A percentile compares a stretch with the other conserved stretches of the same genome.
These are phyloP conservation scores for Scedosporium minutisporum DNA, from an alignment of 2,329 filamentous ascomycete genomes.

Conservation along the genomic window DNA sequence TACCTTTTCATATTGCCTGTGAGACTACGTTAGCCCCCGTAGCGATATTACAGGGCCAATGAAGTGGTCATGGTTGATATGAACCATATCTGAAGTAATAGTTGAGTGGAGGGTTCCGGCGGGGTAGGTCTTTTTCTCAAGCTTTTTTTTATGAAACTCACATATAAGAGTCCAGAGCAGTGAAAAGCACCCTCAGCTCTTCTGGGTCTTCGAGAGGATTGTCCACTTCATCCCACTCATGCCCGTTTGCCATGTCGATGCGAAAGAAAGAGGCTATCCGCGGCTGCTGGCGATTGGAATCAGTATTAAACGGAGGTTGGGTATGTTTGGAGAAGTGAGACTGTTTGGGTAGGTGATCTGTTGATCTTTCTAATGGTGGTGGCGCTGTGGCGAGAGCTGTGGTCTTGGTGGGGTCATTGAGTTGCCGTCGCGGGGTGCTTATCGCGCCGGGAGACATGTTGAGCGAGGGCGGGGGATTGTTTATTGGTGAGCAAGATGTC, in stretches of 20 bases:
- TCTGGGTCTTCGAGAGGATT: conserved; percentile 50
- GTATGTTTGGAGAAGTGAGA: neutral
- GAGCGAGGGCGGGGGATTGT: too few relatives aligned
- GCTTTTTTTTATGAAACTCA: conserved; percentile 34
- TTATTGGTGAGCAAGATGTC: too few relatives aligned
- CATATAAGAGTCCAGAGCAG: conserved; percentile 82
- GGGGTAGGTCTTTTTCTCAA: neutral
- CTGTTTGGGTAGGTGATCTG: neutral
- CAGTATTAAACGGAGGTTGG: neutral
- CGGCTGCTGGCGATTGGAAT: neutral
- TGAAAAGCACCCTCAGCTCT: conserved; percentile 70
- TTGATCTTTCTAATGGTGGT: neutral
- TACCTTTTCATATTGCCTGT: conserved; percentile 71
- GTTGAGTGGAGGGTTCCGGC: neutral
- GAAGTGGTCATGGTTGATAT: neutral
- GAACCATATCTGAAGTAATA: neutral
- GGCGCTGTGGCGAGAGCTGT: neutral
- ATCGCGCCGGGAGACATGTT: neutral
- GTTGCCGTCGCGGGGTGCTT: neutral
- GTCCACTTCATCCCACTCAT: conserved; percentile 9
- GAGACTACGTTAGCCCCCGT: neutral
- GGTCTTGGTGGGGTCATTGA: neutral
- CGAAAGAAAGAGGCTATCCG: neutral
- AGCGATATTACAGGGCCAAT: conserved; percentile 1
- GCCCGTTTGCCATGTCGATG: conserved; percentile 1